Base-by-base conservation (phyloP, 2,329 filamentous ascomycete genomes). In the Neonectria coccinea region DNA sequence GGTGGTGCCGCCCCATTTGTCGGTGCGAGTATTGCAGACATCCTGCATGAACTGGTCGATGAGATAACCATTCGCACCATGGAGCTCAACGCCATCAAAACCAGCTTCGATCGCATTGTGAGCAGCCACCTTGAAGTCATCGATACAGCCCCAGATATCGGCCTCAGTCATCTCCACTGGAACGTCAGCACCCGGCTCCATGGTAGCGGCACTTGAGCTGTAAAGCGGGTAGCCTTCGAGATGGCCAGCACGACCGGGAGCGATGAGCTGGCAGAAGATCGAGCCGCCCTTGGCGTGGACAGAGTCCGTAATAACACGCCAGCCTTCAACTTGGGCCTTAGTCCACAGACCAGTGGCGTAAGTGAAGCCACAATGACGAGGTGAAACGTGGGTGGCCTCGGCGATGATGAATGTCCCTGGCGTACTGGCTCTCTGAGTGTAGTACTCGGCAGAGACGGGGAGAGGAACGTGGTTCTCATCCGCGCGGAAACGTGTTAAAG, bases 31-130 rank as follows among this genome's bases (percentile, higher is more conserved):
- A 69, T 86, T 86, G 36, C 78, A 80, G 10, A 79, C 78, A 16
- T 80, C 78, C 11, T 61, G 11, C n/a, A 82, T 76, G 22, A 86
- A 79, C 52, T 87, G 84, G 25, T 83, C 56, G 33, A 82, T 74
- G 1, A 90, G 77, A 67, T 90, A 90, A 1, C 86, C 86, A 67
- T 88, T 87, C 5, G 85, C 85, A 10, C 75, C 81, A 66, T 85
- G 81, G 16, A 83, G 73, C 67, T 93, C 91, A 55, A 93, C 86
- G 3, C 87, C 88, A 72, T 94, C 91, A 45, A 90, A 89, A 0
- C 91, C 91, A 3, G 86, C 87, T 1, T 83, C 81, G 1, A 92
- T 76, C 0, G 90, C 85, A 22, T 86, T 64, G 16, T 25, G 36
- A 5, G 61, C 61, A 9, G 55, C 54, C 16, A 20, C 20, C 16